Percentiles rank a stretch among this genome's conserved stretches.
phyloP scores from a whole-genome alignment of 805 yeast genomes.

The Kuraishia molischiana region DNA sequence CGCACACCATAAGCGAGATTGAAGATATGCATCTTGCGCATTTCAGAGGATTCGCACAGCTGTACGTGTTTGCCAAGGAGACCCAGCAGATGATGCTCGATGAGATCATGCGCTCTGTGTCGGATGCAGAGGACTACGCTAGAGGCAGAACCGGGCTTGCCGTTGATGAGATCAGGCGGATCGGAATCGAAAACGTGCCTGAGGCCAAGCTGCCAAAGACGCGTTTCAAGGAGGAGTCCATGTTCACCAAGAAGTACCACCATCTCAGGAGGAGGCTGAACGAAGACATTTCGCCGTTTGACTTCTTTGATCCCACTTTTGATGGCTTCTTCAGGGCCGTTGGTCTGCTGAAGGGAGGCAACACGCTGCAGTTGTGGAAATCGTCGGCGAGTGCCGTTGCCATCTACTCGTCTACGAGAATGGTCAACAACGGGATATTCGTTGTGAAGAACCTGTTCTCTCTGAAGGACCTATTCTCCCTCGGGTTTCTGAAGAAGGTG shows the following conservation, averaged over 20 bases:
- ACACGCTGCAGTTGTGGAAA: slow-evolving; percentile 11
- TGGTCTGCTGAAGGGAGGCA: slow-evolving; percentile 20
- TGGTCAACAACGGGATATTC: slow-evolving; percentile 3
- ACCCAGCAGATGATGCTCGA: slow-evolving; percentile 63
- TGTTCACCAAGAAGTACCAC: slow-evolving; percentile 77
- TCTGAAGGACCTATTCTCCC: slow-evolving; percentile 25
- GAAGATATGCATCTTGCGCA: slow-evolving; percentile 24
- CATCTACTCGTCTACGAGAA: slow-evolving; percentile 7
- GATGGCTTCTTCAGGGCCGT: slow-evolving; percentile 45
- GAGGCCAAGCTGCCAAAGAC: slow-evolving; percentile 50
- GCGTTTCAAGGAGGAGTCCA: slow-evolving; percentile 58
- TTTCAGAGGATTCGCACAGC: slow-evolving; percentile 53
- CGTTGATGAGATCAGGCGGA: slow-evolving; percentile 49
- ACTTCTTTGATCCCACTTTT: slow-evolving; percentile 70
- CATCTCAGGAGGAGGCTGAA: slow-evolving; percentile 45
- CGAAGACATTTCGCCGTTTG: slow-evolving; percentile 53
- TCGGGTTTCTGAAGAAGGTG: slow-evolving; percentile 31
- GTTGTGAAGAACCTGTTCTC: slow-evolving; percentile 24
- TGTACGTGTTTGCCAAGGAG: slow-evolving; percentile 58
- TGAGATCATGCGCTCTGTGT: slow-evolving; percentile 55
- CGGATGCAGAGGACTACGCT: slow-evolving; percentile 59
- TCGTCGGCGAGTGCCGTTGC: slow-evolving; percentile 21
- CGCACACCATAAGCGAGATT: slow-evolving; percentile 36
- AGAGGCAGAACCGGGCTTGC: slow-evolving; percentile 45
- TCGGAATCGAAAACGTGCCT: slow-evolving; percentile 61